Evolutionary conservation across 2,329 filamentous ascomycete genomes (phyloP), one percentile per base, ranked within the genome.

Genomic region (Cadophora sp.): DNA sequence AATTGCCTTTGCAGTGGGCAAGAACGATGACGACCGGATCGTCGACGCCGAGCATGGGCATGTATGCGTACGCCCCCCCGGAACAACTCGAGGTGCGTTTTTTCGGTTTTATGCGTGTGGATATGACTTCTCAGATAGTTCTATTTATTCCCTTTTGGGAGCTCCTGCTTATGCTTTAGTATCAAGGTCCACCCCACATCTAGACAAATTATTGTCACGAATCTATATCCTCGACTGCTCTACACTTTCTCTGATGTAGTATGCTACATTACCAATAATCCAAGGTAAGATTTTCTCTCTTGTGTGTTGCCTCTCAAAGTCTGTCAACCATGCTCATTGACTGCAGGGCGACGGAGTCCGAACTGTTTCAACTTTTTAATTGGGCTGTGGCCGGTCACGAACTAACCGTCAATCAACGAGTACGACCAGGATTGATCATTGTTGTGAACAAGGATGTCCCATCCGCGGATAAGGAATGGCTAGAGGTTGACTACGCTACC

Each of bases 241-340:
- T 64, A 64, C 43, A 33, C 48, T n/a, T 64, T 64, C 20, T 59
- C 62, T n/a, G 62, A 64, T 59, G 51, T 64, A 20, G 62, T 64
- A 24, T 64, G 62, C 53, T 64, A 64, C 30, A 43, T 64, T 27
- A 59, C 36, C 30, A 43, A 27, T 47, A 64, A 64, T 43, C 48
- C 62, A 4, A 64, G 62, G 62, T 64, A 59, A 11, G 30, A 9
- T 4, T 27, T 22, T 45, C 41, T 61, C 39, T 43, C 39, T 43
- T 43, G 39, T 43, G 39, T 43, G 39, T 43, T 43, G 39, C 16
- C 39, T 43, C 39, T 43, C 39, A 30, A 30, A 30, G 27, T 30
- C 6, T 30, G 27, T 30, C 27, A 30, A 30, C 27, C 27, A 30
- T 30, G 27, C 27, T 30, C 27, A 30, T 30, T 30, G 27, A 30